Conservation (phyloP, 441 rosid genomes). For the Macaranga tanarius region DNA sequence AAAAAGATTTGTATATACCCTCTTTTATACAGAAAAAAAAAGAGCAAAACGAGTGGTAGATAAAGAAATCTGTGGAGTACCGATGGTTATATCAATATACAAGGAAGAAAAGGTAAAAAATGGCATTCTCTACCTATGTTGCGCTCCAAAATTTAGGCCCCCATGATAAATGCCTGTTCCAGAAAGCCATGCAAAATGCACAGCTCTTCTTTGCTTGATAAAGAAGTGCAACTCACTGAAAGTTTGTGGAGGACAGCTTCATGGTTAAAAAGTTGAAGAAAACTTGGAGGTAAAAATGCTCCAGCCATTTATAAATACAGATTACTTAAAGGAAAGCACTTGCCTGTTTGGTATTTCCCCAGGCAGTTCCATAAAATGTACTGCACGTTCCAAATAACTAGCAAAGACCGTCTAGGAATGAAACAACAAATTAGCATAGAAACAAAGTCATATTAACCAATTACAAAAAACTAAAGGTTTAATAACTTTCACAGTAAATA, state of each 20-base stretch:
- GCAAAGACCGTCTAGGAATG: conserved; percentile 76
- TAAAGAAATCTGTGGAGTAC: not conserved
- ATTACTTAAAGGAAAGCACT: conserved; percentile 27
- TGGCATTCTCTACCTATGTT: conserved; percentile 61
- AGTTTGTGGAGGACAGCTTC: conserved; percentile 23
- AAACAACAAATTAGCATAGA: conserved; percentile 23
- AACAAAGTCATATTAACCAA: not conserved
- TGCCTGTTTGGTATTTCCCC: conserved; percentile 99
- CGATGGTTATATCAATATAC: conserved; percentile 14
- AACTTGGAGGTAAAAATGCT: conserved; percentile 10
- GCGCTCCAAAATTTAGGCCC: conserved; percentile 97
- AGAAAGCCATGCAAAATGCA: conserved; percentile 99
- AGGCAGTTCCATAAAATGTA: conserved; percentile 99
- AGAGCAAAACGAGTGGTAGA: not conserved
- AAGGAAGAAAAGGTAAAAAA: conserved; percentile 28
- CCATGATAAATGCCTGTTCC: conserved; percentile 99
- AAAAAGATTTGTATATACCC: not conserved
- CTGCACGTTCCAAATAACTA: conserved; percentile 84
- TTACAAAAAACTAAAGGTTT: too few species aligned
- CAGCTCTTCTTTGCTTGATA: conserved; percentile 97
- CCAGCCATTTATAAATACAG: not conserved
- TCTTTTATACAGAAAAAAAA: not conserved
- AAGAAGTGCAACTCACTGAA: conserved; percentile 91
- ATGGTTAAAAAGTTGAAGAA: conserved; percentile 27
- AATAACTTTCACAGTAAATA: too few species aligned